These are phyloP conservation scores for Ophiocordyceps camponoti-leonardi DNA, from an alignment of 2,329 filamentous ascomycete genomes.

Conservation along the genomic window DNA sequence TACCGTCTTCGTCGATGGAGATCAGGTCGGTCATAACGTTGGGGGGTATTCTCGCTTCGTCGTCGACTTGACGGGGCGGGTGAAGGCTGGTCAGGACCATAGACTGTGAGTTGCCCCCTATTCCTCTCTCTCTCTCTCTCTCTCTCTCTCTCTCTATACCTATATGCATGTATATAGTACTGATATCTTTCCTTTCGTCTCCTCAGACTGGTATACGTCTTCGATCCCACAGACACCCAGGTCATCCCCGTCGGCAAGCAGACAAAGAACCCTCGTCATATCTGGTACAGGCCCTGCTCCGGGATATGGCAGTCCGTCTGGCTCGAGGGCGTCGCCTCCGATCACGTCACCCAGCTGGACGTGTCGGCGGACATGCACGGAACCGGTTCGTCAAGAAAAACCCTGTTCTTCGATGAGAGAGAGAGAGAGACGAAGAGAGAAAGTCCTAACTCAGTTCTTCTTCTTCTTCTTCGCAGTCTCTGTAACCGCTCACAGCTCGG, in stretches of 20 bases:
- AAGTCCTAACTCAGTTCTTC: background rate
- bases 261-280: constrained; percentile 35
- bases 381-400: constrained; percentile 16
- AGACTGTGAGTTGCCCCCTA: constrained; percentile 24
- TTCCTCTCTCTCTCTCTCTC: too few species aligned
- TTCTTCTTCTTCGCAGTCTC: constrained; percentile 33
- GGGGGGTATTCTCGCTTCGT: constrained; percentile 48
- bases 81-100: constrained; percentile 27
- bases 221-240: constrained; percentile 46
- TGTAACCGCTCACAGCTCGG: constrained; percentile 33
- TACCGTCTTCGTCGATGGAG: constrained; percentile 40
- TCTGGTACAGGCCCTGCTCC: constrained; percentile 56
- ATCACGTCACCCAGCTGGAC: constrained; percentile 41
- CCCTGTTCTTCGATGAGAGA: too few species aligned
- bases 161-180: too few species aligned
- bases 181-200: too few species aligned
- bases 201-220: constrained; percentile 42
- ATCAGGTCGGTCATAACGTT: constrained; percentile 30
- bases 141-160: too few species aligned
- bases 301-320: constrained; percentile 63
- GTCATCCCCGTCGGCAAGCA: constrained; percentile 53
- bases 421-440: too few species aligned
- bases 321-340: constrained; percentile 43
- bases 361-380: constrained; percentile 39
- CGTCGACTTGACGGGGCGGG: constrained; percentile 34